These are phyloP conservation scores for Boeremia lycopersici DNA, from an alignment of 2,329 filamentous ascomycete species.

Conservation along the genomic window DNA sequence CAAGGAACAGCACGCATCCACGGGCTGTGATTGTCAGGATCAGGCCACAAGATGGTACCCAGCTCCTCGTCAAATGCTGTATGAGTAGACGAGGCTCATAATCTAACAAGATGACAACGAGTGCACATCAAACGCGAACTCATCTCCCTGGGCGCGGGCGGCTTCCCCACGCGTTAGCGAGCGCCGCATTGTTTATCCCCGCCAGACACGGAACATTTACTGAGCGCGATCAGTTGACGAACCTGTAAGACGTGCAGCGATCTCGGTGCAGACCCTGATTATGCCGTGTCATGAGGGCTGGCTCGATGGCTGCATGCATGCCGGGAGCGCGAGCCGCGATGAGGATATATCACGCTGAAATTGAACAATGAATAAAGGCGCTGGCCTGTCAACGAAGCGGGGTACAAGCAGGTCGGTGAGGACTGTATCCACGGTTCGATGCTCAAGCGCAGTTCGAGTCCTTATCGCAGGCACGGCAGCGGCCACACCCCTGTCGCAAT, in stretches of 20 bases:
- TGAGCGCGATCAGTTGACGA: conserved; percentile 13
- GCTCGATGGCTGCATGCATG: conserved; percentile 15
- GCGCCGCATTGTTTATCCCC: conserved; percentile 17
- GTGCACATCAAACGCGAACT: conserved; percentile 30
- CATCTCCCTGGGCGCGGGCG: conserved; percentile 26
- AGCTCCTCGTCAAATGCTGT: neutral
- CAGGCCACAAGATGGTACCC: conserved; percentile 3
- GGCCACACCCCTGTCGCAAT: conserved; percentile 21
- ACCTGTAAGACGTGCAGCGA: conserved; percentile 17
- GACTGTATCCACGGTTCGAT: conserved; percentile 19
- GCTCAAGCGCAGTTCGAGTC: conserved; percentile 27
- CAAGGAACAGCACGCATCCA: conserved; percentile 19
- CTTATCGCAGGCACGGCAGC: conserved; percentile 35
- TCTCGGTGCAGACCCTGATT: conserved; percentile 18
- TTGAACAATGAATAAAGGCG: conserved; percentile 4
- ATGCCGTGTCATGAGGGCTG: conserved; percentile 15
- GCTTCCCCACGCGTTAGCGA: conserved; percentile 34
- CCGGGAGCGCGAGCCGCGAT: conserved; percentile 11
- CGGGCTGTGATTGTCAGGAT: conserved; percentile 16
- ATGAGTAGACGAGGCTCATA: conserved; percentile 4
- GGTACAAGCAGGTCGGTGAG: conserved; percentile 37
- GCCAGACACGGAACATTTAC: conserved; percentile 17
- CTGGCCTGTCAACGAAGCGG: conserved; percentile 23
- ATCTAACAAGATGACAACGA: conserved; percentile 28
- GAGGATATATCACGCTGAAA: conserved; percentile 12